Evolutionary conservation across 768 basidiomycete species (phyloP).

Genomic region (Tulasnella sp.): DNA sequence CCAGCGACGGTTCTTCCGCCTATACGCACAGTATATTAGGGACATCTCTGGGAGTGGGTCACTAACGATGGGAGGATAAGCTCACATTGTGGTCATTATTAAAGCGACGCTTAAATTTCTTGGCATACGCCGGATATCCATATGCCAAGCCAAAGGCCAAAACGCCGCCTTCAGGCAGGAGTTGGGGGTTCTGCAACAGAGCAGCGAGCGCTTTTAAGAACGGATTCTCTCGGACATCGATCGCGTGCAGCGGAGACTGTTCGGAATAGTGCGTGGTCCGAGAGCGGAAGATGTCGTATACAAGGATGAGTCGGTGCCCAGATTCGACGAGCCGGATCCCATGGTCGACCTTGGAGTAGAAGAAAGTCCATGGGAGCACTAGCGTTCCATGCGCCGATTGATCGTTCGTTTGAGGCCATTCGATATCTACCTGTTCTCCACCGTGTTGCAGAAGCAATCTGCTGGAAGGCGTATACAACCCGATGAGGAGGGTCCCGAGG

Average conservation of each 20-base stretch:
- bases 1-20: neutral
- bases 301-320: slow-evolving; percentile 37
- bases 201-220: neutral
- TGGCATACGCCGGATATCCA: neutral
- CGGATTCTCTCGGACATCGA: neutral
- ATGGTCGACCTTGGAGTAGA: slow-evolving; percentile 38
- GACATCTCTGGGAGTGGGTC: neutral
- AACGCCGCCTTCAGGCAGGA: slow-evolving; percentile 15
- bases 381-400: neutral
- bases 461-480: slow-evolving; percentile 37
- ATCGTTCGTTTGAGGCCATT: neutral
- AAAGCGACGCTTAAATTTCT: neutral
- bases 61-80: neutral
- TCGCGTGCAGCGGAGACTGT: too few relatives aligned
- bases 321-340: slow-evolving; percentile 35
- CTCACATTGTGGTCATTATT: neutral
- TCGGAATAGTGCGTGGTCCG: neutral
- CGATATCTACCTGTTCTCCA: neutral
- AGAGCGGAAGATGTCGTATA: slow-evolving; percentile 22
- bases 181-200: neutral
- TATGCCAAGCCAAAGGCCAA: slow-evolving; percentile 15
- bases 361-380: slow-evolving; percentile 32
- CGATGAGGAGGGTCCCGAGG: slow-evolving; percentile 44
- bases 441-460: slow-evolving; percentile 34
- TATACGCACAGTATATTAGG: neutral